phyloP scores from a whole-genome alignment of 2,329 filamentous ascomycete species.

The Cercospora zeina region DNA sequence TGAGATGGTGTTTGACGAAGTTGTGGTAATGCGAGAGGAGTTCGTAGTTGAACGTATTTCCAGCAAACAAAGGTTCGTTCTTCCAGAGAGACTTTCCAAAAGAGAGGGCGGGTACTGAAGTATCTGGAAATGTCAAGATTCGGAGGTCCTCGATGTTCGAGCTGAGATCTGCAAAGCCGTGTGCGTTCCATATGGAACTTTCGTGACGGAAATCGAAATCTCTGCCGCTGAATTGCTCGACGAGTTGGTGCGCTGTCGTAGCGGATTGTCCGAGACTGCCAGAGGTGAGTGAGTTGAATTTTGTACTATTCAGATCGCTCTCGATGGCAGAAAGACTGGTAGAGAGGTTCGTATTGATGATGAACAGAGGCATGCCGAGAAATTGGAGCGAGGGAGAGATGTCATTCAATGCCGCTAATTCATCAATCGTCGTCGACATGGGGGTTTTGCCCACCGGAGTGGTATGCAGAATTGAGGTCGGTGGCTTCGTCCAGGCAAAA shows the following conservation, averaged over 20 bases:
- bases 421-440: conserved; percentile 9
- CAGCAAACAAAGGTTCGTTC: conserved; percentile 6
- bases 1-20: conserved; percentile 9
- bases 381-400: conserved; percentile 18
- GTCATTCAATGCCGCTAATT: conserved; percentile 16
- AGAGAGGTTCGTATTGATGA: conserved; percentile 17
- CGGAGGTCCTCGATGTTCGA: not conserved
- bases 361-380: conserved; percentile 18
- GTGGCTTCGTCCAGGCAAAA: conserved; percentile 7
- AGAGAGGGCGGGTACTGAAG: not conserved
- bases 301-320: not conserved
- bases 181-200: not conserved
- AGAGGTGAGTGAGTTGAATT: not conserved
- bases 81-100: not conserved
- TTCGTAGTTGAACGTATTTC: conserved; percentile 10
- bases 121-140: not conserved
- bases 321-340: conserved; percentile 8
- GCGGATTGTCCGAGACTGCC: not conserved
- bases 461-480: not conserved
- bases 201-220: conserved; percentile 17
- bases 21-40: conserved; percentile 12
- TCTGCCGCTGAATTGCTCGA: conserved; percentile 14
- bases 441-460: conserved; percentile 8
- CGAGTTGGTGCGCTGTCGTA: conserved; percentile 1
- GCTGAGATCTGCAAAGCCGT: conserved; percentile 10